A percentile compares a stretch with the other conserved stretches of the same genome.
Evolutionary conservation across 768 basidiomycete species (phyloP).

Genomic region (Xerocomus brunneocitrinus): DNA sequence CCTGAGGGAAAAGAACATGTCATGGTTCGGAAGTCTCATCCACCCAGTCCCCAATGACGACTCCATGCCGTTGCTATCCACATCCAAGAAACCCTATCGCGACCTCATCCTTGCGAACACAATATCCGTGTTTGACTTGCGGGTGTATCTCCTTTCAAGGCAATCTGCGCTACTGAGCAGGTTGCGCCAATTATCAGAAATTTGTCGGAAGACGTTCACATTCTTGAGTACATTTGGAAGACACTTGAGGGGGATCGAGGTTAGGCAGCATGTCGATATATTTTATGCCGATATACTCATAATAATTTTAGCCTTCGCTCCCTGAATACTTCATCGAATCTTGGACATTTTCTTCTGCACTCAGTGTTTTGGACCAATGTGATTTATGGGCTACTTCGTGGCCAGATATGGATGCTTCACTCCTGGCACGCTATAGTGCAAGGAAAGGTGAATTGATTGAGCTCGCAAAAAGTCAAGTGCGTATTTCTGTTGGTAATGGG

Average conservation of each 20-base stretch:
- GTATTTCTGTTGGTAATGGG: slow-evolving; percentile 5
- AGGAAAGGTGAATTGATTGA: slow-evolving; percentile 87
- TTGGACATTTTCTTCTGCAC: slow-evolving; percentile 89
- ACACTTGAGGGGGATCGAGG: slow-evolving; percentile 71
- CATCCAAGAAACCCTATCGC: slow-evolving; percentile 78
- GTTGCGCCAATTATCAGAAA: slow-evolving; percentile 62
- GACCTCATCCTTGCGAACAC: slow-evolving; percentile 86
- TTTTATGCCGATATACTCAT: slow-evolving; percentile 15
- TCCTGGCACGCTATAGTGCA: slow-evolving; percentile 56
- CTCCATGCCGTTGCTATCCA: slow-evolving; percentile 72
- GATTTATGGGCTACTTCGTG: slow-evolving; percentile 60
- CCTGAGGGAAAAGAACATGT: slow-evolving; percentile 73
- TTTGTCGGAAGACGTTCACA: slow-evolving; percentile 62
- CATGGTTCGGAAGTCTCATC: slow-evolving; percentile 90
- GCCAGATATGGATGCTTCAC: slow-evolving; percentile 41
- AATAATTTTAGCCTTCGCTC: slow-evolving; percentile 40
- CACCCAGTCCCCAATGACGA: slow-evolving; percentile 69
- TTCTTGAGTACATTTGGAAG: slow-evolving; percentile 79
- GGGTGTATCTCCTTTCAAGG: slow-evolving; percentile 82
- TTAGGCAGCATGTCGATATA: slow-evolving; percentile 29
- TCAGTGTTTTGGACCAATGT: slow-evolving; percentile 78
- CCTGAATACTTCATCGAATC: slow-evolving; percentile 79
- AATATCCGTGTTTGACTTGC: slow-evolving; percentile 92
- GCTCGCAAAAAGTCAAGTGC: slow-evolving; percentile 82
- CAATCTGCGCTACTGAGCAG: slow-evolving; percentile 76